phyloP scores from a whole-genome alignment of 2,329 filamentous ascomycete species.

The Pseudogymnoascus sp. region DNA sequence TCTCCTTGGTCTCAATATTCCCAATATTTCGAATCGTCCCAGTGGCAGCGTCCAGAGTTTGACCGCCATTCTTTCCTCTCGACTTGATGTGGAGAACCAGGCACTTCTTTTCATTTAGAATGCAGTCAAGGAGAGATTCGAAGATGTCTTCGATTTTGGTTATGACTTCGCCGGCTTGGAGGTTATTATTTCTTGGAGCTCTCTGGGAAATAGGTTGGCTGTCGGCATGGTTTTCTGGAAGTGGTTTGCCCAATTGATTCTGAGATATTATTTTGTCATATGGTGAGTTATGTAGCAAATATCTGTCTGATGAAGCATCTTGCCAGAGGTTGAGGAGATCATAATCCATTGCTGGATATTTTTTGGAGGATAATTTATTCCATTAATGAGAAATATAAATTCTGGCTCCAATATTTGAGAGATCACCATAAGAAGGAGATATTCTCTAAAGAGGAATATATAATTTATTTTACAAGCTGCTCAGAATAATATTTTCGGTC shows the following conservation, averaged over 20 bases:
- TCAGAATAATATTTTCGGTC: too few relatives aligned
- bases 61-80: slow-evolving; percentile 17
- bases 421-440: background rate
- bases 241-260: background rate
- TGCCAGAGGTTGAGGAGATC: background rate
- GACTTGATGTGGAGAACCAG: slow-evolving; percentile 43
- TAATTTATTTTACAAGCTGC: too few relatives aligned
- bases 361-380: background rate
- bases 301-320: background rate
- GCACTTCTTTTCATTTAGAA: slow-evolving; percentile 37
- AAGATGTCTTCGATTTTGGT: slow-evolving; percentile 50
- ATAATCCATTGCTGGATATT: background rate
- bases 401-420: background rate
- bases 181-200: background rate
- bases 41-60: background rate
- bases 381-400: background rate
- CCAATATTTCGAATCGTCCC: background rate
- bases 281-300: background rate
- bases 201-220: background rate
- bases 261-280: background rate
- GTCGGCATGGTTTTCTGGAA: background rate
- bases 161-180: slow-evolving; percentile 33
- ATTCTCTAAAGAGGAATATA: background rate
- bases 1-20: slow-evolving; percentile 12
- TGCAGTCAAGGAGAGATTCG: slow-evolving; percentile 41